These are phyloP conservation scores for Aspergillus sp. DNA, from an alignment of 2,329 filamentous ascomycete genomes.

Conservation along the genomic window DNA sequence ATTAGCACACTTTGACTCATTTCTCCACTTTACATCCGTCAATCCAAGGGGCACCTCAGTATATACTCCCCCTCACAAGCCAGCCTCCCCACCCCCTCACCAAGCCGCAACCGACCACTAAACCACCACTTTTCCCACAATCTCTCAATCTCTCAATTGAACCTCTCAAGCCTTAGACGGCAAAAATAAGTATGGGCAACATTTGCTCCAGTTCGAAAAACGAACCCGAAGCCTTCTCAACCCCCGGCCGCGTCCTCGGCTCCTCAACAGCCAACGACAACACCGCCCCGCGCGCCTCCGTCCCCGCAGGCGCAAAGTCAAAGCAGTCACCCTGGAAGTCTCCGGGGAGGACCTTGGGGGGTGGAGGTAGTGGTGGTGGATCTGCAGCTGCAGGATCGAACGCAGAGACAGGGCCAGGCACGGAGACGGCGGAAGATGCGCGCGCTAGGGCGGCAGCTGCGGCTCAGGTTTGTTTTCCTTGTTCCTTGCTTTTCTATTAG, in stretches of 20 bases:
- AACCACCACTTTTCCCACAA: not conserved
- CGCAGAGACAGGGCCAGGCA: conserved; percentile 10
- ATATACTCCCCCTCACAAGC: not conserved
- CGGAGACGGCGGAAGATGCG: conserved; percentile 52
- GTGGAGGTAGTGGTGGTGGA: conserved; percentile 34
- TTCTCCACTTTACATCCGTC: not conserved
- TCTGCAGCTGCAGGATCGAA: conserved; percentile 8
- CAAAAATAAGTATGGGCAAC: conserved; percentile 71
- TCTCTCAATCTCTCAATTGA: not conserved
- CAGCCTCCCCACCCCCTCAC: not conserved
- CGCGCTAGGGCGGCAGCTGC: conserved; percentile 76
- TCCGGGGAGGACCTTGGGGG: conserved; percentile 67
- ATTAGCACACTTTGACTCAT: not conserved
- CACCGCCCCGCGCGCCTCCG: conserved; percentile 56
- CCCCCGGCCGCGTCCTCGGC: conserved; percentile 73
- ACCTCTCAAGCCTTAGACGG: not conserved
- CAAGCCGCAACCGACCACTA: not conserved
- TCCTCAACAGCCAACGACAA: conserved; percentile 49
- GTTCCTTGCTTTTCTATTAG: not conserved
- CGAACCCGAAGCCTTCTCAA: conserved; percentile 66
- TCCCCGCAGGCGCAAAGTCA: conserved; percentile 49
- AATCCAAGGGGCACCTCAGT: not conserved
- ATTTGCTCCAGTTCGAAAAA: conserved; percentile 75
- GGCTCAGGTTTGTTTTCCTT: conserved; percentile 67
- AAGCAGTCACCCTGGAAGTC: conserved; percentile 38